Percentiles rank a stretch among this genome's conserved stretches.
phyloP scores from a whole-genome alignment of 2,329 filamentous ascomycete species.

The Aspergillus fumigatus region DNA sequence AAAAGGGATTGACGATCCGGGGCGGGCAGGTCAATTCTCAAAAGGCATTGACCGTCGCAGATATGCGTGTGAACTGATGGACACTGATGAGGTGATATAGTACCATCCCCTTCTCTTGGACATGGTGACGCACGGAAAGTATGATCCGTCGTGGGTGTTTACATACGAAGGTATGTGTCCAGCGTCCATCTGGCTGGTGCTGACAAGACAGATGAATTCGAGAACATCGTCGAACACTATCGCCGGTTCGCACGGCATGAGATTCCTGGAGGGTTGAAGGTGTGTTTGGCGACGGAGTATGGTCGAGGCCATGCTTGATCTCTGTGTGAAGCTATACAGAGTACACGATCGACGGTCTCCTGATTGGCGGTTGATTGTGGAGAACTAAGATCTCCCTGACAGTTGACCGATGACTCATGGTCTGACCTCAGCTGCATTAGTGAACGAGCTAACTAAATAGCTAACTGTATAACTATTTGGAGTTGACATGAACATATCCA shows the following conservation, averaged over 20 bases:
- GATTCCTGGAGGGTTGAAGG: constrained; percentile 27
- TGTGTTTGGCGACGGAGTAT: constrained; percentile 24
- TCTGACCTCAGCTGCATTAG: neutral
- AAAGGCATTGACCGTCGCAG: constrained; percentile 12
- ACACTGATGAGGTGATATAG: constrained; percentile 6
- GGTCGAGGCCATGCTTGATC: constrained; percentile 16
- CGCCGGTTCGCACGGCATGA: constrained; percentile 19
- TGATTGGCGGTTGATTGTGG: neutral
- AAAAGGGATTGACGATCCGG: constrained; percentile 29
- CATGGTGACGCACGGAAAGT: constrained; percentile 19
- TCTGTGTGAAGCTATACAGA: neutral
- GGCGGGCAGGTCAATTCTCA: constrained; percentile 24
- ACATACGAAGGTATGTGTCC: constrained; percentile 16
- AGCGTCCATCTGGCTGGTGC: no score
- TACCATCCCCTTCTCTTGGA: constrained; percentile 29
- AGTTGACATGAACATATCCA: no score
- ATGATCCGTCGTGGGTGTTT: constrained; percentile 29
- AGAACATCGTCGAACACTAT: constrained; percentile 26
- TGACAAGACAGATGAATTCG: constrained; percentile 18
- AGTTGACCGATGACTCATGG: neutral
- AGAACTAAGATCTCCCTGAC: neutral
- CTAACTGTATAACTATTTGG: no score
- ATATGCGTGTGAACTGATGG: neutral
- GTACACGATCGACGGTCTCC: no score
- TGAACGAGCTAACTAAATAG: no score